Evolutionary conservation across 1,284 basidiomycete species (phyloP), one percentile per base, ranked within the genome.

Genomic region (Trichosporon sp.): DNA sequence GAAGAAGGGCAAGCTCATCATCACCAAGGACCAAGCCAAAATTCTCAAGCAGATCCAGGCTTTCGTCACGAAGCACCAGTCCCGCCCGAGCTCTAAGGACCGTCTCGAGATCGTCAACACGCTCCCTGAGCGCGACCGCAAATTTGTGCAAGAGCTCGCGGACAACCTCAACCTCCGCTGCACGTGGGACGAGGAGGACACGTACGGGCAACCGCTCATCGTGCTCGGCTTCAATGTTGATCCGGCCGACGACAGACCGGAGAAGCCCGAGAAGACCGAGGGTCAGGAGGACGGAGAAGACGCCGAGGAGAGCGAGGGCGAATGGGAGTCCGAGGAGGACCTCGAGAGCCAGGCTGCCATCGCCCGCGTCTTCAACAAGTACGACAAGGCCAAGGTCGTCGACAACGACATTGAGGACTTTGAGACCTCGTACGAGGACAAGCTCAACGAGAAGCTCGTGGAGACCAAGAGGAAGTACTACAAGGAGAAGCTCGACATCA

Each of bases 401-500:
- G 87, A 88, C 69, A 89, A 90, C 59, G 89, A 81, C 6, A 79
- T 90, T 59, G 89, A 89, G 72, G 91, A 90, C 66, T 92, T 92
- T 78, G 93, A 94, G 76, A 89, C 89, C 70, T 87, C 91, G 67
- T 87, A 94, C 78, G 91, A 94, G 79, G 83, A 87, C 76, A 89
- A 88, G 56, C 76, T 96, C 43, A 88, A 89, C 75, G 89, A 91
- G 78, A 94, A 92, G 85, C 93, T 99, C 90, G 89, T 90, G 65
- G 90, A 92, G 76, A 98, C 94, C 94, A 99, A 99, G 86, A 86
- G 89, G 71, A 85, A 84, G 2, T 98, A 99, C 85, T 99, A 99
- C 85, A 88, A 88, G 87, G 93, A 93, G 71, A 98, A 98, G 85
- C 84, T 98, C 68, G 89, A 91, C 71, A 90, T 97, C 75, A 89